Evolutionary conservation across 2,329 filamentous ascomycete genomes (phyloP).

Genomic region (Scedosporium dehoogii): DNA sequence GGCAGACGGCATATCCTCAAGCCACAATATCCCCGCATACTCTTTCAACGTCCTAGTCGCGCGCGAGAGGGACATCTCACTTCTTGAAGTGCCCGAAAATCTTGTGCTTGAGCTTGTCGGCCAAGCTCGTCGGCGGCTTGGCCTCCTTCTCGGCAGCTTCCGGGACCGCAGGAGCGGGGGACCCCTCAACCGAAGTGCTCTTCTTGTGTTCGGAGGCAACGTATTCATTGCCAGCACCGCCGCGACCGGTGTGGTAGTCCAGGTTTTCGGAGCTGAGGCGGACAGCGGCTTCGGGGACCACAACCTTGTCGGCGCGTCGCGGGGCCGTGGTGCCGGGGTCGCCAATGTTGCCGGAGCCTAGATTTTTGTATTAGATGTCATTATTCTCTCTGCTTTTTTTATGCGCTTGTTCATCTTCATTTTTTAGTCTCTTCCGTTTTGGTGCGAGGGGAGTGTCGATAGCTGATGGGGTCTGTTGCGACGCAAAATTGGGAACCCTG

Average conservation of each 20-base stretch:
- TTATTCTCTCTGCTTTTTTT: neutral
- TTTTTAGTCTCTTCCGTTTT: neutral
- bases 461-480: neutral
- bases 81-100: conserved; percentile 41
- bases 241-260: conserved; percentile 49
- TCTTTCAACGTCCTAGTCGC: no score
- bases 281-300: conserved; percentile 41
- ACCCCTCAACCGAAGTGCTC: conserved; percentile 18
- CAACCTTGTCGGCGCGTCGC: conserved; percentile 38
- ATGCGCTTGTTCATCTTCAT: neutral
- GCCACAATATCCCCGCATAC: no score
- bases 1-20: no score
- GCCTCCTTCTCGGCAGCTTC: conserved; percentile 10
- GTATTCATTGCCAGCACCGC: conserved; percentile 49
- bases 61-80: conserved; percentile 10
- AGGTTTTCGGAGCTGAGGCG: conserved; percentile 35
- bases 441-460: neutral
- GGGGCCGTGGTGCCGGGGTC: conserved; percentile 30
- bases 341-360: conserved; percentile 50
- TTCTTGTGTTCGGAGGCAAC: conserved; percentile 21
- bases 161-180: neutral
- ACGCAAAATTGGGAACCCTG: no score
- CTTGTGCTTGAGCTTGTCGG: conserved; percentile 49
- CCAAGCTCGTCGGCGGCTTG: conserved; percentile 30
- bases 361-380: neutral